phyloP scores from a whole-genome alignment of 1,284 basidiomycete genomes.

The Pholiota adiposa region DNA sequence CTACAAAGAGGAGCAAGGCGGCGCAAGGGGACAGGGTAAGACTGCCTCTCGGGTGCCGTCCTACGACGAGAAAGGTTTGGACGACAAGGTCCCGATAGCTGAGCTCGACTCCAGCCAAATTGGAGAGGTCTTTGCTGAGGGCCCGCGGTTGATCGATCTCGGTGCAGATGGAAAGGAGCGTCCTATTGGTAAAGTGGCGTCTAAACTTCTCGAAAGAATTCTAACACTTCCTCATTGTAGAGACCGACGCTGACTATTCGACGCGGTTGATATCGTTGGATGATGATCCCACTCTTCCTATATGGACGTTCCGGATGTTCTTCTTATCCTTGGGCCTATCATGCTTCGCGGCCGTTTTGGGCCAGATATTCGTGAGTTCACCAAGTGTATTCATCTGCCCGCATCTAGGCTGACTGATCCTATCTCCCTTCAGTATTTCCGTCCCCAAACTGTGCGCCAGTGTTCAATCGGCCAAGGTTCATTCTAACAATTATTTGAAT shows the following conservation, averaged over 20 bases:
- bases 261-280: slow-evolving; percentile 56
- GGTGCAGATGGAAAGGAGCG: slow-evolving; percentile 37
- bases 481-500: not conserved
- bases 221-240: slow-evolving; percentile 1
- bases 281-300: slow-evolving; percentile 60
- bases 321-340: slow-evolving; percentile 53
- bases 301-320: slow-evolving; percentile 49
- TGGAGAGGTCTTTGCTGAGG: slow-evolving; percentile 36
- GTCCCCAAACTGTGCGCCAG: slow-evolving; percentile 55
- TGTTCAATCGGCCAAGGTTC: not conserved
- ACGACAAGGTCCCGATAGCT: not conserved
- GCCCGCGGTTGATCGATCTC: slow-evolving; percentile 36
- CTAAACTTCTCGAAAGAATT: not conserved
- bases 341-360: slow-evolving; percentile 60
- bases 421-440: slow-evolving; percentile 39
- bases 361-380: slow-evolving; percentile 55
- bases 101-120: slow-evolving; percentile 3
- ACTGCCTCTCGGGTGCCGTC: not conserved
- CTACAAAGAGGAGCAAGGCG: not conserved
- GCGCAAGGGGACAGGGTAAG: not conserved
- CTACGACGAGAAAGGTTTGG: not conserved
- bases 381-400: not conserved
- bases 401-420: not conserved
- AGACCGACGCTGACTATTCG: slow-evolving; percentile 51
- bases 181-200: slow-evolving; percentile 26